A percentile compares a stretch with the other conserved stretches of the same genome.
phyloP scores from a whole-genome alignment of 2,329 filamentous ascomycete genomes.

The Colletotrichum camelliae region DNA sequence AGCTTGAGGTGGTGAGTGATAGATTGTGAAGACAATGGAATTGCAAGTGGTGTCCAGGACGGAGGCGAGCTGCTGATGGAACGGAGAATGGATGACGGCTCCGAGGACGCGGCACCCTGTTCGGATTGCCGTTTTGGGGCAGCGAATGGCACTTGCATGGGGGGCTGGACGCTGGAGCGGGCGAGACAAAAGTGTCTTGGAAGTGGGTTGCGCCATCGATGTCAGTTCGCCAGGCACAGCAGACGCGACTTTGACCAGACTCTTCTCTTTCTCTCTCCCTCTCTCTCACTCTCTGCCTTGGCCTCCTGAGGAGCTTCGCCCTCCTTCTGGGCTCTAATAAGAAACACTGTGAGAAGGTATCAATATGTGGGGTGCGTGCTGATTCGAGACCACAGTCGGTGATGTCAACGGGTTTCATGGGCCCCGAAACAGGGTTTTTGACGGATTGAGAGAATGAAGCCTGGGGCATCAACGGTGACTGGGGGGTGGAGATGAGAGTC shows the following conservation, averaged over 20 bases:
- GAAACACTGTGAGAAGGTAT: background rate
- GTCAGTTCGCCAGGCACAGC: slow-evolving; percentile 8
- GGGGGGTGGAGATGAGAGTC: background rate
- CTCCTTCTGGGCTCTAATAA: background rate
- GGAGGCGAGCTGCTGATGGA: background rate
- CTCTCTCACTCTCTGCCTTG: background rate
- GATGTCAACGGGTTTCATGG: slow-evolving; percentile 18
- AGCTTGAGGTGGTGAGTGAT: background rate
- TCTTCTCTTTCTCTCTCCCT: background rate
- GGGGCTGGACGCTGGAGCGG: background rate
- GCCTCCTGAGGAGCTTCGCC: background rate
- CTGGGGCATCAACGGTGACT: background rate
- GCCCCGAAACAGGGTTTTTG: background rate
- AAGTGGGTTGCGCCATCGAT: slow-evolving; percentile 15
- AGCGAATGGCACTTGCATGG: slow-evolving; percentile 9
- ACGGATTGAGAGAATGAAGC: background rate
- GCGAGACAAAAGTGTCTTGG: background rate
- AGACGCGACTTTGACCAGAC: background rate
- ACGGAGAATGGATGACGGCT: slow-evolving; percentile 16
- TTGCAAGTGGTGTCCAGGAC: background rate
- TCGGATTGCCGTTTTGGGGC: slow-evolving; percentile 18
- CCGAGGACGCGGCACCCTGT: slow-evolving; percentile 11
- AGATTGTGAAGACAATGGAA: background rate
- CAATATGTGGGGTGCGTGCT: background rate
- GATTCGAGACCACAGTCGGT: slow-evolving; percentile 11